Conservation (phyloP, 2,329 filamentous ascomycete genomes). For the Trichoderma lentiforme region DNA sequence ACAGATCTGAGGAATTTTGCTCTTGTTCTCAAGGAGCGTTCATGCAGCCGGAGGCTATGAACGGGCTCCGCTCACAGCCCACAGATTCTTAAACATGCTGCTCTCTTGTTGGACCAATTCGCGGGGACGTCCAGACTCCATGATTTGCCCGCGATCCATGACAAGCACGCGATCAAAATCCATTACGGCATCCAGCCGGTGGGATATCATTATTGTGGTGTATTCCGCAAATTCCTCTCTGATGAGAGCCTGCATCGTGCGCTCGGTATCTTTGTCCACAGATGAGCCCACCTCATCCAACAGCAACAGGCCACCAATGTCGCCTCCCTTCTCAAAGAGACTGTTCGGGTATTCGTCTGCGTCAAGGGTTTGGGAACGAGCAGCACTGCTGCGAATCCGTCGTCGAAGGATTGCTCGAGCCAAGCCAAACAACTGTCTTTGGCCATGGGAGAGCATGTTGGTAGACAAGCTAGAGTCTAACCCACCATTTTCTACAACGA, state of each 20-base stretch:
- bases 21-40: background rate
- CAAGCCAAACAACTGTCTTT: slow-evolving; percentile 62
- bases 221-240: slow-evolving; percentile 23
- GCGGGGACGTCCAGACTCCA: slow-evolving; percentile 27
- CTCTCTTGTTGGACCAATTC: slow-evolving; percentile 23
- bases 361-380: background rate
- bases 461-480: slow-evolving; percentile 40
- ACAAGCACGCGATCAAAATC: slow-evolving; percentile 30
- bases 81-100: slow-evolving; percentile 25
- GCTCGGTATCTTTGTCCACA: slow-evolving; percentile 30
- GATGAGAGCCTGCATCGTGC: slow-evolving; percentile 26
- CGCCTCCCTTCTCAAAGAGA: background rate
- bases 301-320: slow-evolving; percentile 21
- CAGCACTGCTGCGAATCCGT: background rate
- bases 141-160: slow-evolving; percentile 28
- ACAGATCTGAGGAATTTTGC: background rate
- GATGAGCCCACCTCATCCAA: slow-evolving; percentile 34
- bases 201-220: slow-evolving; percentile 32
- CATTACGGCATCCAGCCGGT: slow-evolving; percentile 28
- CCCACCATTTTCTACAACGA: slow-evolving; percentile 35
- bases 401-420: slow-evolving; percentile 53
- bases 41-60: background rate
- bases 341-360: background rate
- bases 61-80: background rate
- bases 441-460: slow-evolving; percentile 53